Percentiles rank a stretch among this genome's conserved stretches.
Conservation (phyloP, 108 stramenopile genomes). For the Cyclotella sp. region DNA sequence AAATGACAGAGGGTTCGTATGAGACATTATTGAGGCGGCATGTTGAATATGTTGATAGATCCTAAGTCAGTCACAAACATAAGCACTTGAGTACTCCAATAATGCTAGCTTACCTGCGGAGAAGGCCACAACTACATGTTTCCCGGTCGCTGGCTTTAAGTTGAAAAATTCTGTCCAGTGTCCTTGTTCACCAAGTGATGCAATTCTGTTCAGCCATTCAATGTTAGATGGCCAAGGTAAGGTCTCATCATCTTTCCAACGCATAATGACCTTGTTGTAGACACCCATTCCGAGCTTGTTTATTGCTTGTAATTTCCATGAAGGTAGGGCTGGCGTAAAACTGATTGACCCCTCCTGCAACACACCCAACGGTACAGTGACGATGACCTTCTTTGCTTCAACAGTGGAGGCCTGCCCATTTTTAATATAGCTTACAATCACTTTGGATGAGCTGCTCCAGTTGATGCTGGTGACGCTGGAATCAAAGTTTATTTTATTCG, state of each 20-base stretch:
- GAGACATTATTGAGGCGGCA: no score
- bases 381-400: neutral
- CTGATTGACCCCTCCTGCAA: neutral
- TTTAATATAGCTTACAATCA: neutral
- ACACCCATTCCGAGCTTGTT: neutral
- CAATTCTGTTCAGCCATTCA: neutral
- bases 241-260: neutral
- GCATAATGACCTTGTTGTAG: neutral
- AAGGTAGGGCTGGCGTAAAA: neutral
- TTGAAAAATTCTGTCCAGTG: slow-evolving; percentile 9
- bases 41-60: neutral
- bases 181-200: neutral
- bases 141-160: neutral
- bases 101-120: neutral
- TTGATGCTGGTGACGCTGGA: neutral
- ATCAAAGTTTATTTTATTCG: neutral
- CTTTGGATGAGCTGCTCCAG: neutral
- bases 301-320: neutral
- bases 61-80: no score
- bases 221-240: neutral
- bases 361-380: neutral
- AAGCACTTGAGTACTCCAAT: no score
- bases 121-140: neutral
- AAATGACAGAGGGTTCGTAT: neutral
- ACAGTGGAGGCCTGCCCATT: neutral